Base-by-base conservation (phyloP, 2,329 filamentous ascomycete genomes). In the Cercospora sojina region DNA sequence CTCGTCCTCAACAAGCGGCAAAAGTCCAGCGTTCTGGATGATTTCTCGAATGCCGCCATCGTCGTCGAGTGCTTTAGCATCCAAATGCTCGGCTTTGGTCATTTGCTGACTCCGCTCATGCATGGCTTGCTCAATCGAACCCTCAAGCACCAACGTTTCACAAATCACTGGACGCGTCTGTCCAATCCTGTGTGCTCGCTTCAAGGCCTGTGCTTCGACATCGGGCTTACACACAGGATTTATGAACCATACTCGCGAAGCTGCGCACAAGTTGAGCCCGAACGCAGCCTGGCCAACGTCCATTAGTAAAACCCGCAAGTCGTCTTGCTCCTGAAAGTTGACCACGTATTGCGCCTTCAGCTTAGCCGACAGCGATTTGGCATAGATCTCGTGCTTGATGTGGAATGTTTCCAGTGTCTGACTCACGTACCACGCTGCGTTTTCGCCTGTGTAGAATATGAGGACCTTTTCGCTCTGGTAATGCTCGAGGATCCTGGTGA, bases 371-470 rank as follows among this genome's bases (percentile, higher is more conserved):
- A 93, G 80, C 0, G 83, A 82, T 70, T 87, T 87, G 12, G 89
- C 87, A 71, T 92, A 93, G 59, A 89, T 88, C 20, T 88, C 83
- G 69, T 88, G 87, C 35, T 86, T 83, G 57, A 89, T 79, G 8
- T 86, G 83, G 1, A 90, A 78, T 32, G 94, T 84, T 71, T 97
- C 93, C 0, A 98, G 84, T 31, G 90, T 88, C 74, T 93, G 89
- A 0, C 92, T 91, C 43, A 97, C 86, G 79, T 96, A 97, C 77
- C 87, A 96, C 1, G 92, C 93, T 2, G 91, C 85, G 72, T 96
- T 94, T 67, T 95, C 90, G 32, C 91, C 90, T 67, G 96, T 92
- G 76, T 97, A 97, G 77, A 98, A 98, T 9, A 97, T 86, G 61
- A 97, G 87, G 3, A 96, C 95, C 78, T 97, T 96, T 74, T 97